Conservation (phyloP, 352 stramenopile species). For the Globisporangium orthogonon region DNA sequence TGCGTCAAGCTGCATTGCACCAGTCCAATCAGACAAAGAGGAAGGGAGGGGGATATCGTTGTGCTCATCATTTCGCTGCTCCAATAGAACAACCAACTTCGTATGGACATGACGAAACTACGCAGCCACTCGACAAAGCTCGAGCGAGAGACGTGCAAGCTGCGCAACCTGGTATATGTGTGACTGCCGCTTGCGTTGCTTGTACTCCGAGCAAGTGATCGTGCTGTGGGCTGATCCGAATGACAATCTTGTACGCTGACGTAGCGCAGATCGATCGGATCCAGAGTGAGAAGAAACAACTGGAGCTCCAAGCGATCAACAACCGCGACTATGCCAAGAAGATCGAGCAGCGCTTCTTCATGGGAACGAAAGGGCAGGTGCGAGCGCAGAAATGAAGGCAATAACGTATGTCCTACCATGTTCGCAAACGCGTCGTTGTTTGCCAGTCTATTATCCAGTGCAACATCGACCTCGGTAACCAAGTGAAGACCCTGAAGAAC, state of each 20-base stretch:
- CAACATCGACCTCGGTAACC: constrained; percentile 46
- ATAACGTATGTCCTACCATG: too few relatives aligned
- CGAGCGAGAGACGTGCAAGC: constrained; percentile 56
- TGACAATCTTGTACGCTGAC: neutral
- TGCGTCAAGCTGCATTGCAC: constrained; percentile 5
- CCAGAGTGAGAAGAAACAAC: constrained; percentile 60
- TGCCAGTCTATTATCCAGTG: constrained; percentile 50
- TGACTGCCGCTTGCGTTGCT: neutral
- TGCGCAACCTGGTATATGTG: constrained; percentile 39
- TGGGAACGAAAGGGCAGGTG: constrained; percentile 59
- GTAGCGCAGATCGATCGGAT: constrained; percentile 56
- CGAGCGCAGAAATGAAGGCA: neutral
- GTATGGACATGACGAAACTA: constrained; percentile 43
- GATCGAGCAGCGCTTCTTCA: constrained; percentile 80
- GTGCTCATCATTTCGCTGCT: neutral
- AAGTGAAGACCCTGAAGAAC: constrained; percentile 36
- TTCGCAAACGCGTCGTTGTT: neutral
- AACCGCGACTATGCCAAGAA: constrained; percentile 84
- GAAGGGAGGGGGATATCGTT: neutral
- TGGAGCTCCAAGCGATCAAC: constrained; percentile 76
- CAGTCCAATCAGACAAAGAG: neutral
- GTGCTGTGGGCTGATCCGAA: neutral
- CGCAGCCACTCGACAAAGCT: constrained; percentile 26
- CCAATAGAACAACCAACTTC: constrained; percentile 45
- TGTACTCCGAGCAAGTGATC: neutral